Evolutionary conservation across 2,329 filamentous ascomycete genomes (phyloP).

Genomic region (Stachybotrys elegans): DNA sequence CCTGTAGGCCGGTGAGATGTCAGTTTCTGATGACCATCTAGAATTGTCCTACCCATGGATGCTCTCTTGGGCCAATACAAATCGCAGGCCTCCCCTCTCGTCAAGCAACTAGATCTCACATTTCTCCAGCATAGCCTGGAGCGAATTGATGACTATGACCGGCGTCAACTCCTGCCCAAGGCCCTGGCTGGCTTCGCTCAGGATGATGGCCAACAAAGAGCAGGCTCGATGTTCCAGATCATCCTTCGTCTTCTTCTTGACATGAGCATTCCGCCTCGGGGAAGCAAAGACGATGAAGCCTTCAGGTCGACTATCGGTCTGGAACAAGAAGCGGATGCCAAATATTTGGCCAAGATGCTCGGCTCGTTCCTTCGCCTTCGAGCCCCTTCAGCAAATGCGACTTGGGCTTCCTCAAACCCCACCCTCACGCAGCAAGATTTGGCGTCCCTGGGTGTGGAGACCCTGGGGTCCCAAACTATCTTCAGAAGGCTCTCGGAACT

Average conservation of each 20-base stretch:
- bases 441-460: constrained; percentile 23
- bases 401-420: constrained; percentile 26
- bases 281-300: constrained; percentile 69
- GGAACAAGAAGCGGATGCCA: constrained; percentile 60
- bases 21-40: constrained; percentile 18
- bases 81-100: constrained; percentile 61
- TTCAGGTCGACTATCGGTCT: constrained; percentile 65
- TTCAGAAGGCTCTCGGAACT: constrained; percentile 33
- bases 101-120: constrained; percentile 82
- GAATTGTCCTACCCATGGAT: constrained; percentile 77
- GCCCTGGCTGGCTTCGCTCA: constrained; percentile 25
- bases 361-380: constrained; percentile 61
- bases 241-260: constrained; percentile 71
- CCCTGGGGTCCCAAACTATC: constrained; percentile 59
- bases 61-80: constrained; percentile 87
- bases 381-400: constrained; percentile 22
- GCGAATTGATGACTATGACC: constrained; percentile 50
- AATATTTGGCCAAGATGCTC: constrained; percentile 70
- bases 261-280: constrained; percentile 67
- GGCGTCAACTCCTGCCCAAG: constrained; percentile 65
- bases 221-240: constrained; percentile 71
- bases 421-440: constrained; percentile 24
- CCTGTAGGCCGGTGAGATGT: not conserved
- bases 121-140: constrained; percentile 79
- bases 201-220: constrained; percentile 23